A percentile compares a stretch with the other conserved stretches of the same genome.
Conservation (phyloP, 768 basidiomycete genomes). For the Coprinopsis sp. region DNA sequence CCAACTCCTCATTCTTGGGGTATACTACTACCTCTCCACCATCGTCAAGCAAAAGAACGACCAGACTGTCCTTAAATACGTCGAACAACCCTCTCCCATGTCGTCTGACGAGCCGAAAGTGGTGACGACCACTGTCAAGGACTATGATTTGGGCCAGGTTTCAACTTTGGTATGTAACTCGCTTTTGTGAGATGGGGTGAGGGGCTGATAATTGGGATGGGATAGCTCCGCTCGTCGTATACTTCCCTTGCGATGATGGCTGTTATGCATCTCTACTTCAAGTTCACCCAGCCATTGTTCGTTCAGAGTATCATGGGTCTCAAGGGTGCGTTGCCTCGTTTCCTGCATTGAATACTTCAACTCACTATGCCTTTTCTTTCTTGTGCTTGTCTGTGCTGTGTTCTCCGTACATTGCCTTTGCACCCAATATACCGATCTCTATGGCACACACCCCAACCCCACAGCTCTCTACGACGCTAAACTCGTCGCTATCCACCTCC, state of each 20-base stretch:
- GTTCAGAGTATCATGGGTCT: constrained; percentile 92
- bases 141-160: constrained; percentile 88
- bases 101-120: constrained; percentile 59
- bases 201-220: too few species aligned
- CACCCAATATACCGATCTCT: too few species aligned
- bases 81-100: constrained; percentile 73
- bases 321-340: too few species aligned
- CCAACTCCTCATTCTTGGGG: constrained; percentile 64
- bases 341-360: too few species aligned
- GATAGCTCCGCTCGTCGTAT: constrained; percentile 59
- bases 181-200: too few species aligned
- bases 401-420: too few species aligned
- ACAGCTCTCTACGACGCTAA: constrained; percentile 88
- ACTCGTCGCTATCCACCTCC: constrained; percentile 72
- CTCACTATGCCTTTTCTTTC: too few species aligned
- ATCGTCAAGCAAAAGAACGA: constrained; percentile 94
- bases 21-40: constrained; percentile 77
- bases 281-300: constrained; percentile 95
- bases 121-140: constrained; percentile 85
- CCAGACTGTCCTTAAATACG: constrained; percentile 92
- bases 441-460: too few species aligned
- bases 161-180: too few species aligned
- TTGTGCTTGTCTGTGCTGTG: too few species aligned
- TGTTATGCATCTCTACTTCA: constrained; percentile 90
- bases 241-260: constrained; percentile 82